These are phyloP conservation scores for Leucocoprinus birnbaumii DNA, from an alignment of 768 basidiomycete genomes.

Conservation along the genomic window DNA sequence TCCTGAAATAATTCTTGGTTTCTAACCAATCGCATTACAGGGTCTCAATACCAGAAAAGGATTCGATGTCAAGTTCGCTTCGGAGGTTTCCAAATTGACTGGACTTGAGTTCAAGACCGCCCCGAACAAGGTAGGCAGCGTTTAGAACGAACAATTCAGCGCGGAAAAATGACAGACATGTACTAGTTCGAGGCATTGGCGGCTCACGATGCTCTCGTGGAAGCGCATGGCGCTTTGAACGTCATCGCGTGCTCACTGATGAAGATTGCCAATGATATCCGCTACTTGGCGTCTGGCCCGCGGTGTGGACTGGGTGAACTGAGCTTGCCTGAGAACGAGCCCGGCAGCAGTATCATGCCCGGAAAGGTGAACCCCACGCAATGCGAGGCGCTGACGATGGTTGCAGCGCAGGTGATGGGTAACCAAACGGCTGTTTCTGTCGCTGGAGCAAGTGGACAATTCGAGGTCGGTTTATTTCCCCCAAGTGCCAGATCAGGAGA, in stretches of 20 bases:
- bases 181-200: constrained; percentile 94
- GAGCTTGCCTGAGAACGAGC: constrained; percentile 95
- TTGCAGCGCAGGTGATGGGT: constrained; percentile 97
- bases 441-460: constrained; percentile 94
- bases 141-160: background rate
- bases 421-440: constrained; percentile 93
- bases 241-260: constrained; percentile 94
- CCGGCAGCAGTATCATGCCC: constrained; percentile 99
- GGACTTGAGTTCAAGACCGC: constrained; percentile 93
- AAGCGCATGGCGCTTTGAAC: constrained; percentile 96
- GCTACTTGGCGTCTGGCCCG: constrained; percentile 96
- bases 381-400: constrained; percentile 98
- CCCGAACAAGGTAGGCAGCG: constrained; percentile 81
- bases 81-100: constrained; percentile 87
- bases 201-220: constrained; percentile 96
- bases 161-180: constrained; percentile 7
- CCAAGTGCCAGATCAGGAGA: background rate
- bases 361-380: constrained; percentile 99
- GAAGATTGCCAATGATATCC: constrained; percentile 99
- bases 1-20: background rate
- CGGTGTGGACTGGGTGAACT: constrained; percentile 97
- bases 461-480: constrained; percentile 66
- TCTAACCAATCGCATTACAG: constrained; percentile 35
- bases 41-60: constrained; percentile 96
- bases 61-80: constrained; percentile 92